These are phyloP conservation scores for Theileria luwenshuni DNA, from an alignment of 169 alveolate genomes.

Conservation along the genomic window DNA sequence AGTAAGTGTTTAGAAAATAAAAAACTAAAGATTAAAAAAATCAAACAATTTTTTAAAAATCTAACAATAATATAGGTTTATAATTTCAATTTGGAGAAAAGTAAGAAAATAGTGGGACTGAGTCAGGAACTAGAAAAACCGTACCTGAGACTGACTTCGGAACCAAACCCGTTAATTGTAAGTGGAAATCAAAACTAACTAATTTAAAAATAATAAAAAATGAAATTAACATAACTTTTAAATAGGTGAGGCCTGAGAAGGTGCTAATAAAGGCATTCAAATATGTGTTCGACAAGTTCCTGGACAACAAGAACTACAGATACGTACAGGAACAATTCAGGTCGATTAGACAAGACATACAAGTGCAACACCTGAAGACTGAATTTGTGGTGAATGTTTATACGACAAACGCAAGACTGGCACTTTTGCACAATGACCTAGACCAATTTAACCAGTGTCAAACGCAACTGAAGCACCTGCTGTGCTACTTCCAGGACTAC, in stretches of 20 bases:
- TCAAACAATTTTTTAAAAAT: background rate
- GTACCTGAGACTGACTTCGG: slow-evolving; percentile 60
- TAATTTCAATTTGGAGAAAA: slow-evolving; percentile 38
- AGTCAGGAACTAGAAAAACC: slow-evolving; percentile 57
- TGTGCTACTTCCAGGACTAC: slow-evolving; percentile 21
- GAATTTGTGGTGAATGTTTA: slow-evolving; percentile 87
- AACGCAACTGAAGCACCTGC: slow-evolving; percentile 86
- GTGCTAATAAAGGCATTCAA: slow-evolving; percentile 64
- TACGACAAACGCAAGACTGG: slow-evolving; percentile 92
- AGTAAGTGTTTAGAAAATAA: background rate
- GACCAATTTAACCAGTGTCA: slow-evolving; percentile 93
- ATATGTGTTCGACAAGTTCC: slow-evolving; percentile 68
- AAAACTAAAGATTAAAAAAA: background rate
- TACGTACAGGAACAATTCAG: slow-evolving; percentile 88
- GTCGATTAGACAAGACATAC: slow-evolving; percentile 91
- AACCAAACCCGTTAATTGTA: slow-evolving; percentile 55
- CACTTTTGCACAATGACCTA: slow-evolving; percentile 88
- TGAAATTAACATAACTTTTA: background rate
- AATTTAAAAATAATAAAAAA: no score
- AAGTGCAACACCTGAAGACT: slow-evolving; percentile 89
- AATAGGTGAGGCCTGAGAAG: slow-evolving; percentile 56
- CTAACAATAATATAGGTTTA: slow-evolving; percentile 23
- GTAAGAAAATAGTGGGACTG: slow-evolving; percentile 35
- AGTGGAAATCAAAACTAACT: background rate
- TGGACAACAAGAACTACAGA: slow-evolving; percentile 73